phyloP scores from a whole-genome alignment of 495 filamentous ascomycete species.

The Neurospora sp. region DNA sequence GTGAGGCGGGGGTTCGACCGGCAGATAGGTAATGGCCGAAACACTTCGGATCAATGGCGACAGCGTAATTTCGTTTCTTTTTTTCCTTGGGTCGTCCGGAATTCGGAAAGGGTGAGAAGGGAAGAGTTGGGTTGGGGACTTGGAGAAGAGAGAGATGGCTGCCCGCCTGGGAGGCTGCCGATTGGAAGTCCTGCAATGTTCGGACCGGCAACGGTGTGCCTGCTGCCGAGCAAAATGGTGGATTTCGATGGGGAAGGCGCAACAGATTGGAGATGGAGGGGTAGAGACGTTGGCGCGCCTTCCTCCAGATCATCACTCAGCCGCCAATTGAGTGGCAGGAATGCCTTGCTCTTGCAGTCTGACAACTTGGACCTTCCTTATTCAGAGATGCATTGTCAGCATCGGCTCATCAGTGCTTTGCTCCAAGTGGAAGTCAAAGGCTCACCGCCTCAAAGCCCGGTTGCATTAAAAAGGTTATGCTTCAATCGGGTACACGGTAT shows the following conservation, averaged over 20 bases:
- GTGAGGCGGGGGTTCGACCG: background rate
- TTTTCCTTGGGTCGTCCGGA: background rate
- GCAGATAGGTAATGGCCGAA: background rate
- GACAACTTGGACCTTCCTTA: background rate
- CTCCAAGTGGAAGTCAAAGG: background rate
- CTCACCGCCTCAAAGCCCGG: background rate
- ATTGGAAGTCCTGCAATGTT: slow-evolving; percentile 10
- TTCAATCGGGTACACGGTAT: background rate
- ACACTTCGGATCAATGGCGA: background rate
- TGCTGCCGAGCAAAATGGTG: background rate
- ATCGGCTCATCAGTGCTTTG: background rate
- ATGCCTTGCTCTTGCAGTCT: background rate
- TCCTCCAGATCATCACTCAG: background rate
- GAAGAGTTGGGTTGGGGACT: background rate
- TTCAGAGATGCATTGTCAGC: background rate
- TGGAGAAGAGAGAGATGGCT: background rate
- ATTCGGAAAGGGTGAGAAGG: background rate
- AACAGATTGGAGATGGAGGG: too few species aligned
- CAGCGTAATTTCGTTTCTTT: background rate
- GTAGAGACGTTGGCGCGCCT: background rate
- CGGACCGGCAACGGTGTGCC: background rate
- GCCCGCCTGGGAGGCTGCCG: slow-evolving; percentile 11
- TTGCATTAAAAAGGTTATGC: background rate
- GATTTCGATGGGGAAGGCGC: too few species aligned
- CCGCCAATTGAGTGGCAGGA: background rate